Conservation (phyloP, 139 green algal species). For the Asterochloris erici region DNA sequence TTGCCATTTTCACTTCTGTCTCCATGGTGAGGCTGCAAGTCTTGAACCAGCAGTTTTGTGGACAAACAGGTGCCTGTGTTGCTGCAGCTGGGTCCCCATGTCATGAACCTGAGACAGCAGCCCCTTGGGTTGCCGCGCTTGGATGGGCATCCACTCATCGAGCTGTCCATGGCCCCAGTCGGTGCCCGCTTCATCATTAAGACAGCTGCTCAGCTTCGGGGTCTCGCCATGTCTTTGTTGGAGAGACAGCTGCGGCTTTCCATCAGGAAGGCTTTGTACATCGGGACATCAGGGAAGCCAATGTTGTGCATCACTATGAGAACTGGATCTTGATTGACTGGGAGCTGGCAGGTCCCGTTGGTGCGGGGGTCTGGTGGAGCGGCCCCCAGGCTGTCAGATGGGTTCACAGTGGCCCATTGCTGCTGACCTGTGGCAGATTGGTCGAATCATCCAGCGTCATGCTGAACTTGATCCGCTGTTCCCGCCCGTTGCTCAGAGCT, state of each 20-base stretch:
- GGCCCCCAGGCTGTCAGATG: not conserved
- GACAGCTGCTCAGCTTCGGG: not conserved
- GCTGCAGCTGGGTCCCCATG: too few species aligned
- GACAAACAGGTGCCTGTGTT: too few species aligned
- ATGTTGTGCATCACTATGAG: not conserved
- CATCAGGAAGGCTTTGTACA: conserved; percentile 4
- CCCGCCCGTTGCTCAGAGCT: too few species aligned
- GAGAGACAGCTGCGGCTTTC: not conserved
- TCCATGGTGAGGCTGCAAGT: too few species aligned
- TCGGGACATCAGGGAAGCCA: not conserved
- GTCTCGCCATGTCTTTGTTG: not conserved
- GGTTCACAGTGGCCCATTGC: not conserved
- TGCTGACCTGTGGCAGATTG: conserved; percentile 12
- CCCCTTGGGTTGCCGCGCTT: too few species aligned
- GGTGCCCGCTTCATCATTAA: not conserved
- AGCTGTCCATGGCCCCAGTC: not conserved
- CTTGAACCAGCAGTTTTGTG: too few species aligned
- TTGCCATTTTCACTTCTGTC: too few species aligned
- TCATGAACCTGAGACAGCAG: too few species aligned
- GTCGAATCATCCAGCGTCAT: not conserved
- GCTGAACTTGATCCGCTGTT: too few species aligned
- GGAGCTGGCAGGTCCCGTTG: not conserved
- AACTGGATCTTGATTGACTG: not conserved
- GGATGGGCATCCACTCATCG: not conserved
- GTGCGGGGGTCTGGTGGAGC: not conserved